phyloP scores from a whole-genome alignment of 192 early-diverging fungal species.

The Coemansia biformis region DNA sequence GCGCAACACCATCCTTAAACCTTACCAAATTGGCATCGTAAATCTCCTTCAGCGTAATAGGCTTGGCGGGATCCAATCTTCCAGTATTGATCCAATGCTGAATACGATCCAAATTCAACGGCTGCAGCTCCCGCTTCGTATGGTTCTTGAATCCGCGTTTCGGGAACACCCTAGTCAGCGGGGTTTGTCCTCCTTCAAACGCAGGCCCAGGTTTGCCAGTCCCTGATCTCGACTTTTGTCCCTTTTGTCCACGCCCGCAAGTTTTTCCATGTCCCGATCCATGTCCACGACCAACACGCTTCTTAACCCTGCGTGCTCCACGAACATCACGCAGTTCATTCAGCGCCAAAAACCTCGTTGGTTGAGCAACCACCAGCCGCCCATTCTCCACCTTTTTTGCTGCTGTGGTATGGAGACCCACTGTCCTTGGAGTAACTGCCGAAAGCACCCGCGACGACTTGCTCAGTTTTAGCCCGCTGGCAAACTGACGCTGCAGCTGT shows the following conservation, averaged over 20 bases:
- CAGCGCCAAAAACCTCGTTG: constrained; percentile 20
- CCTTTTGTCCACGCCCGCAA: constrained; percentile 86
- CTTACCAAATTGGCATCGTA: constrained; percentile 35
- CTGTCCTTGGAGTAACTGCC: not conserved
- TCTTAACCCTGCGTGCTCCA: constrained; percentile 43
- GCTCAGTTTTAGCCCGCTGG: constrained; percentile 7
- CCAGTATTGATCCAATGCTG: constrained; percentile 89
- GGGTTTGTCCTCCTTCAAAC: constrained; percentile 93
- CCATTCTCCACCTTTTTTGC: not conserved
- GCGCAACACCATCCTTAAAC: constrained; percentile 77
- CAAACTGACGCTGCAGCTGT: constrained; percentile 19
- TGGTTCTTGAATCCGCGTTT: constrained; percentile 79
- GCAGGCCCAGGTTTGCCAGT: constrained; percentile 72
- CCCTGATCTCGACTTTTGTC: constrained; percentile 74
- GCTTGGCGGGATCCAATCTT: constrained; percentile 69
- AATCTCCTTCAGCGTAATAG: constrained; percentile 70
- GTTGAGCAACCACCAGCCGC: constrained; percentile 11
- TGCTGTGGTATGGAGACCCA: constrained; percentile 14
- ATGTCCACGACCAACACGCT: constrained; percentile 74
- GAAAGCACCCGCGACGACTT: not conserved
- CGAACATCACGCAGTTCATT: constrained; percentile 38
- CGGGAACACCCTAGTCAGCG: constrained; percentile 72
- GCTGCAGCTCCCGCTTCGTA: constrained; percentile 56
- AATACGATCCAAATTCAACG: constrained; percentile 78
- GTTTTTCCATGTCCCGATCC: constrained; percentile 88